Evolutionary conservation across 2,329 filamentous ascomycete genomes (phyloP).

Genomic region (Aureobasidium sp.): DNA sequence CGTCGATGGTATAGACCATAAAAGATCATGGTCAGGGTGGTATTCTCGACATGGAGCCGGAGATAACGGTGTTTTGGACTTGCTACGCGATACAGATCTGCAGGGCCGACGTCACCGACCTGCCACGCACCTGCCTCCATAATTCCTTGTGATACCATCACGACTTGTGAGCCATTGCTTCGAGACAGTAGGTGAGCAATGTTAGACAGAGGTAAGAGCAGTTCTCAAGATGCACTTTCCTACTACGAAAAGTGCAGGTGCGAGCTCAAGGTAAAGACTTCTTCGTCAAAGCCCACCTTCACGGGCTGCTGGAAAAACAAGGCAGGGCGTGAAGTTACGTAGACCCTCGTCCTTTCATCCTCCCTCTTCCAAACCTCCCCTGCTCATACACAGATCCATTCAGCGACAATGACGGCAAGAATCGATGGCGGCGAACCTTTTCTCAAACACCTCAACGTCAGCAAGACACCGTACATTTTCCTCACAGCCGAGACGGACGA

Average conservation of each 20-base stretch:
- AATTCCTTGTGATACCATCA: background rate
- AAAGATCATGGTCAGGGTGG: background rate
- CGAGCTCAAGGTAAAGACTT: background rate
- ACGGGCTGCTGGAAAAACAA: background rate
- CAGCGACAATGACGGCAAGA: background rate
- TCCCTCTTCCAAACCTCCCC: background rate
- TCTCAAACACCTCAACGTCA: conserved; percentile 32
- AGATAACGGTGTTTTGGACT: background rate
- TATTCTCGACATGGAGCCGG: background rate
- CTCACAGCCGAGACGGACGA: conserved; percentile 47
- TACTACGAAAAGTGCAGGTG: background rate
- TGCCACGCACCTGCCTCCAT: background rate
- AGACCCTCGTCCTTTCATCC: background rate
- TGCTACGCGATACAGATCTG: background rate
- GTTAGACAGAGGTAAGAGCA: background rate
- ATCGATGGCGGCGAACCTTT: conserved; percentile 21
- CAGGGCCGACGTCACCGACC: background rate
- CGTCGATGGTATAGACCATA: background rate
- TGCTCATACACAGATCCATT: background rate
- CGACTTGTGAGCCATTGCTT: background rate
- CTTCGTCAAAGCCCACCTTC: background rate
- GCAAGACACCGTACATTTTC: conserved; percentile 40
- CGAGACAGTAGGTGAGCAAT: background rate
- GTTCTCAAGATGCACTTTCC: no score
- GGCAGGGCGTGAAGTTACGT: conserved; percentile 10